Evolutionary conservation across 2,329 filamentous ascomycete genomes (phyloP).

Genomic region (Cordyceps cateniannulata): DNA sequence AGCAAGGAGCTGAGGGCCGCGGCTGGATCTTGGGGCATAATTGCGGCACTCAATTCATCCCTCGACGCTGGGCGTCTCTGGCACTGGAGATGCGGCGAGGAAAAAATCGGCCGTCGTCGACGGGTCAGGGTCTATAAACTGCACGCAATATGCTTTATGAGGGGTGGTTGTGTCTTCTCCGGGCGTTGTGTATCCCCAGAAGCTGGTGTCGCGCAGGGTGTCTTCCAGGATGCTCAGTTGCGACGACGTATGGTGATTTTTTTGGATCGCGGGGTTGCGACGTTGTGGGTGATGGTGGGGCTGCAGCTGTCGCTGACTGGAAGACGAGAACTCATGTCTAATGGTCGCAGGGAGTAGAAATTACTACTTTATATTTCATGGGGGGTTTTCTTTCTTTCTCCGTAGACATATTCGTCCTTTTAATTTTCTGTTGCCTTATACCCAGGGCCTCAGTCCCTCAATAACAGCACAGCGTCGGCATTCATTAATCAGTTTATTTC

Average conservation of each 20-base stretch:
- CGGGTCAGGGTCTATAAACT: neutral
- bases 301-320: neutral
- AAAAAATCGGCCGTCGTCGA: neutral
- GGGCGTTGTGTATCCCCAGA: neutral
- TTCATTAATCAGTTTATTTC: no score
- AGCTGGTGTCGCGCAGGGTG: neutral
- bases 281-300: constrained; percentile 13
- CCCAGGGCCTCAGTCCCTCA: no score
- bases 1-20: constrained; percentile 48
- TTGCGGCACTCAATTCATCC: constrained; percentile 20
- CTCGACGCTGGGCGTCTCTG: constrained; percentile 6
- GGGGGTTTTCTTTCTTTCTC: no score
- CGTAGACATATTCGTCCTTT: no score
- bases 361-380: no score
- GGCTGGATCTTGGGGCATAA: constrained; percentile 40
- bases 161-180: neutral
- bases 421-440: no score
- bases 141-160: neutral
- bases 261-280: constrained; percentile 13
- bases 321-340: neutral
- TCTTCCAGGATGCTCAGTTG: neutral
- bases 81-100: neutral
- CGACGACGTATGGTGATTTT: neutral
- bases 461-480: no score
- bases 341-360: no score